Evolutionary conservation across 2,329 filamentous ascomycete genomes (phyloP).

Genomic region (Talaromyces sp.): DNA sequence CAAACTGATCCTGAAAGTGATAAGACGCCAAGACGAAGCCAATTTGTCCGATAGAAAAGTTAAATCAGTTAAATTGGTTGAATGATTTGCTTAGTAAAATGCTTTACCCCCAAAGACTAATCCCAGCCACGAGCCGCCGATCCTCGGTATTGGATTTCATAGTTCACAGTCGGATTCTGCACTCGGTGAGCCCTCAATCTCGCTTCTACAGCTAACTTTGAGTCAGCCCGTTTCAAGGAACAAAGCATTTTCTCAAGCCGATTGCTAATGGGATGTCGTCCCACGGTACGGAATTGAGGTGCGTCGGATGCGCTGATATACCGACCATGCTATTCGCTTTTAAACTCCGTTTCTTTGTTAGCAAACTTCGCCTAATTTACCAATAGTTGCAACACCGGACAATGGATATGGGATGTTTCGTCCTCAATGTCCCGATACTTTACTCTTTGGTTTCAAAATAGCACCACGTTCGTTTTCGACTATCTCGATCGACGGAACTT

Average conservation of each 20-base stretch:
- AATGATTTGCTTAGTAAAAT: background rate
- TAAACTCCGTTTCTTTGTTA: background rate
- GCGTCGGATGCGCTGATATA: background rate
- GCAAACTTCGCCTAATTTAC: background rate
- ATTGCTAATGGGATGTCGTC: background rate
- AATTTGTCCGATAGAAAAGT: background rate
- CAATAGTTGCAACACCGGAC: background rate
- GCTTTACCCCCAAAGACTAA: background rate
- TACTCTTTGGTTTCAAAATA: background rate
- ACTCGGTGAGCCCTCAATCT: background rate
- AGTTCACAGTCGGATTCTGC: background rate
- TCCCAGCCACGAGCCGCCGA: background rate
- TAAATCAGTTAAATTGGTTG: background rate
- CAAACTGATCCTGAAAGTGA: background rate
- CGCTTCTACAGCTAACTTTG: background rate
- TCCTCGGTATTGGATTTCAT: background rate
- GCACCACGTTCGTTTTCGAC: background rate
- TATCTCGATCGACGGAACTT: background rate
- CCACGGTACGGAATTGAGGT: background rate
- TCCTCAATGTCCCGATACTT: background rate
- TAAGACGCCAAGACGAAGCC: constrained; percentile 5
- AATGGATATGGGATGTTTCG: background rate
- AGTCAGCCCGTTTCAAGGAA: background rate
- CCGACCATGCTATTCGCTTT: background rate
- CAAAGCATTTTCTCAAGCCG: background rate